Base-by-base conservation (phyloP, 192 early-diverging fungal species). In the Backusella luteola region DNA sequence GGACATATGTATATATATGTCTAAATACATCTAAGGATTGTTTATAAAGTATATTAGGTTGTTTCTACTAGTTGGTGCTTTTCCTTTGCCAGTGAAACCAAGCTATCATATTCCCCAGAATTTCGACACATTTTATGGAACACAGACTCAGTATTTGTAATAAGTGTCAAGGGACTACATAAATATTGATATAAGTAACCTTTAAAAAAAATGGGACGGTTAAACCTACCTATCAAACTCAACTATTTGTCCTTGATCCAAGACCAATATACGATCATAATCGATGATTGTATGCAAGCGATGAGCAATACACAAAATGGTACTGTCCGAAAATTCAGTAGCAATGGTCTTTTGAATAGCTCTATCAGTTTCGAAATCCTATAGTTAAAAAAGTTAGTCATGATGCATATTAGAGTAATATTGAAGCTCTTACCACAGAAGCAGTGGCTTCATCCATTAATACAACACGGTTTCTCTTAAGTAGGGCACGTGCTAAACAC, bases 221-320 rank as follows among this genome's bases (percentile, higher is more conserved):
- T 36, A 35, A 68, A 3, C 46, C 67, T 79, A 84, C 71, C 89
- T 89, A 63, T 89, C 95, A 85, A 89, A 94, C 80, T 96, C 95
- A 23, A 89, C 86, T 7, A 97, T 83, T 38, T 88, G 73, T 12
- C 96, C 96, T 29, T 92, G 88, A 76, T 95, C 93, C 84, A 97
- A 78, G 4, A 96, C 94, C 23, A 96, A 59, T 6, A 97, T 91
- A 29, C 90, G 85, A 85, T 97, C 95, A 77, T 95, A 96, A 71
- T 92, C 93, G 67, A 94, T 93, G n/a, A 97, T 90, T 2, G 96
- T 96, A 71, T 90, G 87, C 66, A 96, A 66, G 21, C 96, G 89
- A 74, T 99, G 97, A 1, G 97, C 97, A 81, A 99, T 95, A 76
- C 91, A 93, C 63, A 99, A 80, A 66, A 98, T 76, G 0, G 98